These are phyloP conservation scores for Anethum foeniculum DNA, from an alignment of 140 eudicot genomes.

Conservation along the genomic window DNA sequence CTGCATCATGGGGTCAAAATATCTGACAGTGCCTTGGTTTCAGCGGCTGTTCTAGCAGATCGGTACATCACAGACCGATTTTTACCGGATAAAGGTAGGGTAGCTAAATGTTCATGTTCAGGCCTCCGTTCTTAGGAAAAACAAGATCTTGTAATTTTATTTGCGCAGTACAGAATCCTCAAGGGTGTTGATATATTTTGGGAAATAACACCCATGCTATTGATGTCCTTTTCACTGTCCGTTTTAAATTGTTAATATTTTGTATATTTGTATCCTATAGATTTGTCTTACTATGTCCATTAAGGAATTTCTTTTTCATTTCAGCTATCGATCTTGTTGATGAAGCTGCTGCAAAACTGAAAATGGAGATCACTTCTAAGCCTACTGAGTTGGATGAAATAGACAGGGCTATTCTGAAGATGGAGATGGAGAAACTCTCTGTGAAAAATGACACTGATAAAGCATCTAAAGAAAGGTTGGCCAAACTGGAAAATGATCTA, in stretches of 20 bases:
- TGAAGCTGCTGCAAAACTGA: constrained; percentile 90
- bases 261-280: not conserved
- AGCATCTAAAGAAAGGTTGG: constrained; percentile 75
- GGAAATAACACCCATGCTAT: not conserved
- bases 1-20: constrained; percentile 93
- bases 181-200: not conserved
- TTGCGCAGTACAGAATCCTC: no score
- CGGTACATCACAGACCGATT: constrained; percentile 86
- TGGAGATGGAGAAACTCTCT: constrained; percentile 92
- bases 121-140: not conserved
- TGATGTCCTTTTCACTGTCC: not conserved
- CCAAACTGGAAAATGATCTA: constrained; percentile 69
- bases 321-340: constrained; percentile 94
- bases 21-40: constrained; percentile 83
- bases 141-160: not conserved
- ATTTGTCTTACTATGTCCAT: not conserved
- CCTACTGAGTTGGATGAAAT: constrained; percentile 90
- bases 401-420: constrained; percentile 79
- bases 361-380: constrained; percentile 93
- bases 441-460: constrained; percentile 67
- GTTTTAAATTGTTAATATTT: not conserved
- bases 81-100: constrained; percentile 90
- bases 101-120: not conserved
- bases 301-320: not conserved
- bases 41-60: constrained; percentile 89